Evolutionary conservation across 1,284 basidiomycete genomes (phyloP), one percentile per base, ranked within the genome.

Genomic region (Moesziomyces globuligerus): DNA sequence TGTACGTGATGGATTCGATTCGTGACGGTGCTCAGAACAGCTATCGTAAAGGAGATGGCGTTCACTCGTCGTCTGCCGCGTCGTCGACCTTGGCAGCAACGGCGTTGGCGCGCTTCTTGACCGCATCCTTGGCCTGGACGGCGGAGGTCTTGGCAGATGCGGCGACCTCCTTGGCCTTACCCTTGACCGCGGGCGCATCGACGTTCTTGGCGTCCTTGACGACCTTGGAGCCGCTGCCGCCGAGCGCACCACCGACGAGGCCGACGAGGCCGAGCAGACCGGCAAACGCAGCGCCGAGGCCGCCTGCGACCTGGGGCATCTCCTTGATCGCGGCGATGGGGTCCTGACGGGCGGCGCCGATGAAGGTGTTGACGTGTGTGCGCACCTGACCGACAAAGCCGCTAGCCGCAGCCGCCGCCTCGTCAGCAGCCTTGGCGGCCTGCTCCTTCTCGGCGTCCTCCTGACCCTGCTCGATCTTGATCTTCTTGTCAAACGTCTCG

Each of bases 401-500:
- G 21, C 49, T 48, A 24, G 46, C 45, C n/a, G 44, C 23, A 26
- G 49, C 48, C 23, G 51, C 61, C 36, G 50, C 56, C 23, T 36
- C 59, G 23, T 73, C 60, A 18, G 57, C 62, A 9, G 61, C 50
- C 62, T 56, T 64, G 29, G 61, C 59, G 0, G 67, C 67, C 2
- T 28, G 36, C 52, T 59, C 51, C 37, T 52, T 51, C 50, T 69
- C 66, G 32, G 43, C 47, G 20, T 69, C 74, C 60, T 81, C 80
- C 40, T 40, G 37, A 48, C 72, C 61, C 56, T 79, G 70, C 62
- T 81, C 80, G 43, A 81, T 68, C 48, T 75, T 71, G 47, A 74
- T 64, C 73, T 81, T 81, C 40, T 64, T 28, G 17, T 67, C 64
- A 39, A 80, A 81, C 6, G 77, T 79, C 62, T 81, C 75, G 37